Evolutionary conservation across 2,329 filamentous ascomycete genomes (phyloP).

Genomic region (Nakataea oryzae): DNA sequence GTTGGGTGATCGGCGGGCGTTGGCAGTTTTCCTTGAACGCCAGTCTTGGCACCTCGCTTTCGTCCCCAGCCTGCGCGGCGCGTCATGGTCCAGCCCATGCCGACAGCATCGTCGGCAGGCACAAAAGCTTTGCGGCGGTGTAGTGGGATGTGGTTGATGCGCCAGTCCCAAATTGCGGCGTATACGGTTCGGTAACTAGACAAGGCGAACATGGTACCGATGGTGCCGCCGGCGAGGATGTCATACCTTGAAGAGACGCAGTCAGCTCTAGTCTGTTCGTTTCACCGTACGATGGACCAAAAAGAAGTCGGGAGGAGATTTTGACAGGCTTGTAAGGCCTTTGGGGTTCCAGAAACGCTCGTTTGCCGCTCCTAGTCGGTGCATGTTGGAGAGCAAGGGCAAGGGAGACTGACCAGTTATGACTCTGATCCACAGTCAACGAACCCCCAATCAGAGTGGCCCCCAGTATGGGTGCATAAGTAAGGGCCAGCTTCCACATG

Average conservation of each 20-base stretch:
- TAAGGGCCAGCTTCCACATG: constrained; percentile 61
- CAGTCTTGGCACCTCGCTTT: not conserved
- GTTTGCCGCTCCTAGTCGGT: not conserved
- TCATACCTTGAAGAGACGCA: constrained; percentile 39
- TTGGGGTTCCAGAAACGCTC: not conserved
- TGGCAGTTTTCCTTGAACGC: not conserved
- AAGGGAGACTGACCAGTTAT: constrained; percentile 46
- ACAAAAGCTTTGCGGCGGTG: constrained; percentile 23
- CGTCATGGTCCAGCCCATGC: constrained; percentile 1
- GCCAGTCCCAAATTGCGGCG: constrained; percentile 58
- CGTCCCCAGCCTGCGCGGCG: constrained; percentile 1
- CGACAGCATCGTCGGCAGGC: constrained; percentile 5
- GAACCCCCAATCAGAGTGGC: constrained; percentile 59
- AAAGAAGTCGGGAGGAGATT: too few relatives aligned
- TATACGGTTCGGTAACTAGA: constrained; percentile 56
- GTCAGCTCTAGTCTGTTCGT: too few relatives aligned
- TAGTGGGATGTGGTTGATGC: constrained; percentile 58
- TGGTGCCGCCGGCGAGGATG: constrained; percentile 50
- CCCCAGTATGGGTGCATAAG: constrained; percentile 56
- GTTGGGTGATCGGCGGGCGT: not conserved
- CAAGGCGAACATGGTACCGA: constrained; percentile 53
- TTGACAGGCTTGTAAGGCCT: not conserved
- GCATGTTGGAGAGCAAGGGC: not conserved
- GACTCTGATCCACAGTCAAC: constrained; percentile 62
- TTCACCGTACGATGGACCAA: not conserved